phyloP scores from a whole-genome alignment of 1,139 yeast species.

The Sugiyamaella novakii region DNA sequence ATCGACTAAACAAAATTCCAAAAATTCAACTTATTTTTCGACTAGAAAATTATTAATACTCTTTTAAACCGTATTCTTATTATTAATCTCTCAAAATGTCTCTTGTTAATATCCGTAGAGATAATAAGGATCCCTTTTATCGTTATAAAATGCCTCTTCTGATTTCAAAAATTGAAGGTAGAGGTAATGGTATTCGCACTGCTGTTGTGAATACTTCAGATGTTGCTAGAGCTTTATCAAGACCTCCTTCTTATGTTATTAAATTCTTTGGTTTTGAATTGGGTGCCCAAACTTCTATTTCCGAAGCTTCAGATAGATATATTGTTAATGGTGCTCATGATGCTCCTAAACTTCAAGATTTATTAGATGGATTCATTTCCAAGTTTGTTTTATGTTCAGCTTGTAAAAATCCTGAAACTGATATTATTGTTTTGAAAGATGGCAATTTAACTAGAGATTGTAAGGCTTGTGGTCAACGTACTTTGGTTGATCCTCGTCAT shows the following conservation, averaged over 20 bases:
- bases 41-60: no score
- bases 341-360: slow-evolving; percentile 85
- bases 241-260: slow-evolving; percentile 90
- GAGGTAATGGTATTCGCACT: slow-evolving; percentile 99
- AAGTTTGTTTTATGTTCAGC: slow-evolving; percentile 92
- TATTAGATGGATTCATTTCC: slow-evolving; percentile 88
- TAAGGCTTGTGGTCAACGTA: slow-evolving; percentile 96
- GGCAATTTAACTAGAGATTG: slow-evolving; percentile 86
- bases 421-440: slow-evolving; percentile 76
- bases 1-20: background rate
- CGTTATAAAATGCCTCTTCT: slow-evolving; percentile 99
- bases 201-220: slow-evolving; percentile 88
- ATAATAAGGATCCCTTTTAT: slow-evolving; percentile 96
- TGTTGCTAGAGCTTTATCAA: slow-evolving; percentile 90
- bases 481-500: slow-evolving; percentile 82
- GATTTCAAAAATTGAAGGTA: slow-evolving; percentile 96
- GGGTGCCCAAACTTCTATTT: slow-evolving; percentile 91
- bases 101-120: slow-evolving; percentile 91
- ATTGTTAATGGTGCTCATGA: slow-evolving; percentile 96
- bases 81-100: slow-evolving; percentile 55
- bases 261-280: slow-evolving; percentile 95
- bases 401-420: slow-evolving; percentile 98
- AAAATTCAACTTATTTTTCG: no score
- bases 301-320: slow-evolving; percentile 80
- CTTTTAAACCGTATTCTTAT: background rate